Evolutionary conservation across 129 eudicot species (phyloP).

Genomic region (Artemisia argyi): DNA sequence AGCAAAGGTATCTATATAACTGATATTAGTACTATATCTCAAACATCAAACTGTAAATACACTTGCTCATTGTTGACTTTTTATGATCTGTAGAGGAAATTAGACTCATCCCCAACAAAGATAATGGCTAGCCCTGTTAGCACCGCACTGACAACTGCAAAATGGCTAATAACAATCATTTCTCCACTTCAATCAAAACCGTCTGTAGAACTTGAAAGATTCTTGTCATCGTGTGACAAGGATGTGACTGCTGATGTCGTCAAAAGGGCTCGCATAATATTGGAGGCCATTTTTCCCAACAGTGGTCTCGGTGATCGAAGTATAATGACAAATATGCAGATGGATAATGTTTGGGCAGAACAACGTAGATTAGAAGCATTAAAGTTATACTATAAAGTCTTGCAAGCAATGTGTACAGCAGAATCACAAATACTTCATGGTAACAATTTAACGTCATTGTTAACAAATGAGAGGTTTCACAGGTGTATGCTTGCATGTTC

Average conservation of each 20-base stretch:
- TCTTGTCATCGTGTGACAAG: conserved; percentile 74
- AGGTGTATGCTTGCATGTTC: conserved; percentile 99
- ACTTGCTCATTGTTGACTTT: conserved; percentile 11
- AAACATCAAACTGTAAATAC: neutral
- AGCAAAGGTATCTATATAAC: conserved; percentile 60
- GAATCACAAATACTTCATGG: conserved; percentile 78
- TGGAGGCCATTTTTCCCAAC: conserved; percentile 92
- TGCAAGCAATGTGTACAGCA: conserved; percentile 87
- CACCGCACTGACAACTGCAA: too few species aligned
- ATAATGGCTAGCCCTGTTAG: conserved; percentile 20
- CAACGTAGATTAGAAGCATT: conserved; percentile 84
- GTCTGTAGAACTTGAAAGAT: conserved; percentile 58
- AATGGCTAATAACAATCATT: conserved; percentile 75
- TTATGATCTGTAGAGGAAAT: conserved; percentile 55
- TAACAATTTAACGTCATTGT: conserved; percentile 71
- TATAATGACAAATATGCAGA: conserved; percentile 53
- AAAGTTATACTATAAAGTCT: conserved; percentile 79
- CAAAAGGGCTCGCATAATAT: conserved; percentile 75
- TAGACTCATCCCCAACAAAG: conserved; percentile 87
- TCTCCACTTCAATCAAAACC: conserved; percentile 86
- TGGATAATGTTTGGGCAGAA: conserved; percentile 96
- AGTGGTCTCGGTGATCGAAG: conserved; percentile 65
- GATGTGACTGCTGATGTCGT: conserved; percentile 69
- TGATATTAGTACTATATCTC: neutral
- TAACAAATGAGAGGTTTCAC: conserved; percentile 92